Evolutionary conservation across 2,329 filamentous ascomycete species (phyloP).

Genomic region (Aspergillus arachidicola): DNA sequence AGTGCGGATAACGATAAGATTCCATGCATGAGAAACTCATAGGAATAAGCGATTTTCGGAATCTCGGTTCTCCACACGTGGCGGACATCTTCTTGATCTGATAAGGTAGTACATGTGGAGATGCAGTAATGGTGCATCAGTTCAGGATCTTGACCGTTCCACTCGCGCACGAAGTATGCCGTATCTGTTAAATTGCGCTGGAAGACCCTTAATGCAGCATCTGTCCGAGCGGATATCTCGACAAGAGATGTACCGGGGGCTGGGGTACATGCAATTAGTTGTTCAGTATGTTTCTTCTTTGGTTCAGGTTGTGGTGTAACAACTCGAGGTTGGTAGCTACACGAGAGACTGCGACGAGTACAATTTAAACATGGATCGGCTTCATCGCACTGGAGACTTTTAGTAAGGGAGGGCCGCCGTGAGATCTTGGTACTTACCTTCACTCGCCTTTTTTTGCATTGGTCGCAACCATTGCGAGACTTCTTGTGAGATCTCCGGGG

Average conservation of each 20-base stretch:
- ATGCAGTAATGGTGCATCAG: conserved; percentile 47
- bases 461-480: conserved; percentile 31
- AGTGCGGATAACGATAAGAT: conserved; percentile 35
- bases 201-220: neutral
- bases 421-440: conserved; percentile 20
- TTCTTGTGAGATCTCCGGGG: conserved; percentile 30
- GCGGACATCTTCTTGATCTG: conserved; percentile 19
- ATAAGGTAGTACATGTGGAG: conserved; percentile 28
- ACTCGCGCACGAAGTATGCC: conserved; percentile 9
- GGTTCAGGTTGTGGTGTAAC: neutral
- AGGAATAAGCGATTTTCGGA: conserved; percentile 33
- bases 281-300: neutral
- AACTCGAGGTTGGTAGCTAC: neutral
- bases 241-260: neutral
- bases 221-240: neutral
- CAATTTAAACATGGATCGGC: neutral
- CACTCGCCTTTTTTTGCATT: conserved; percentile 27
- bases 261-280: neutral
- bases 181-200: conserved; percentile 13
- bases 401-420: neutral
- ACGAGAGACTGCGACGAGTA: neutral
- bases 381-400: neutral
- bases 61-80: conserved; percentile 34
- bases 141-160: conserved; percentile 27
- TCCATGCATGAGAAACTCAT: conserved; percentile 36